These are phyloP conservation scores for Mortierella hygrophila DNA, from an alignment of 192 early-diverging fungal genomes.

Conservation along the genomic window DNA sequence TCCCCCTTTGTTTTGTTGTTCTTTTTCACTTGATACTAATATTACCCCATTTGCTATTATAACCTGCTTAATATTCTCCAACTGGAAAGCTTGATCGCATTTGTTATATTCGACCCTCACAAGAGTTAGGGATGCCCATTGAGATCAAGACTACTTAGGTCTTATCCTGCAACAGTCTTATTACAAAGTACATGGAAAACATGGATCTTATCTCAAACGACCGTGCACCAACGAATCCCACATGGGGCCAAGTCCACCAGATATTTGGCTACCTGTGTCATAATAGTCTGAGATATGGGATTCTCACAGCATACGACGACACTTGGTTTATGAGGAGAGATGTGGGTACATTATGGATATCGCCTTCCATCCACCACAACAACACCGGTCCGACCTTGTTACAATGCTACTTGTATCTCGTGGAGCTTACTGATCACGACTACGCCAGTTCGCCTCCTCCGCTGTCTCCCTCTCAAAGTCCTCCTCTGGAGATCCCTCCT, in stretches of 20 bases:
- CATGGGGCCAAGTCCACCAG: constrained; percentile 27
- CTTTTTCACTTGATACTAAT: too few species aligned
- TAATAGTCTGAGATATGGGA: constrained; percentile 16
- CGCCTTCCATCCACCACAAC: constrained; percentile 16
- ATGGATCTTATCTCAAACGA: constrained; percentile 14
- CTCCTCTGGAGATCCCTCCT: constrained; percentile 17
- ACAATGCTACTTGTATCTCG: constrained; percentile 13
- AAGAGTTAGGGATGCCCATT: constrained; percentile 14
- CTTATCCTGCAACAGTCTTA: constrained; percentile 16
- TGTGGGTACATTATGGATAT: constrained; percentile 18
- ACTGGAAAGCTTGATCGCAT: constrained; percentile 16
- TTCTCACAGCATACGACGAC: constrained; percentile 10
- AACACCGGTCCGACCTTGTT: background rate
- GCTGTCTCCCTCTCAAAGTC: constrained; percentile 11
- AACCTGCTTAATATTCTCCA: too few species aligned
- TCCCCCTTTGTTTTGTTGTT: too few species aligned
- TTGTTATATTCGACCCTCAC: constrained; percentile 10
- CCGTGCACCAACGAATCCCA: constrained; percentile 19
- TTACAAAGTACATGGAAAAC: constrained; percentile 15
- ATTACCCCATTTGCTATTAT: too few species aligned
- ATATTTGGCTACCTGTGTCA: constrained; percentile 24
- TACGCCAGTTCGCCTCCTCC: constrained; percentile 9
- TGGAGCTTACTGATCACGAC: constrained; percentile 18
- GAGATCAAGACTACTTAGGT: constrained; percentile 20
- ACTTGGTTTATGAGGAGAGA: constrained; percentile 41